Conservation (phyloP, 2,329 filamentous ascomycete genomes). For the Ceratocystis papillata region DNA sequence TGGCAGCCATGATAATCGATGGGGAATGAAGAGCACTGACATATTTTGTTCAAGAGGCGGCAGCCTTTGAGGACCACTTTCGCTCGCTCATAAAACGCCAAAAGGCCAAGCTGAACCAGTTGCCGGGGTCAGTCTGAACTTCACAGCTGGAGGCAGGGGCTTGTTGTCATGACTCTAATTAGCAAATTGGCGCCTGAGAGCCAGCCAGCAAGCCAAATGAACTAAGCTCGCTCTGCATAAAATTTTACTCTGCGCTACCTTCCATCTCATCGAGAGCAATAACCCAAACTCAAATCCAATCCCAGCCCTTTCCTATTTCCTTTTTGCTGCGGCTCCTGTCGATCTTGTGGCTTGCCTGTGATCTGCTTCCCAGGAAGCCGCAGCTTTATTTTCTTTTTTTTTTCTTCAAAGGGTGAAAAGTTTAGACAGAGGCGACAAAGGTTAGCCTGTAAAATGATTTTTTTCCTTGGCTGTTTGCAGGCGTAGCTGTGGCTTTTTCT, state of each 20-base stretch:
- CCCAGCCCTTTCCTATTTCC: conserved; percentile 11
- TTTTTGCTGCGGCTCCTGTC: conserved; percentile 12
- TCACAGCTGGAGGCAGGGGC: background rate
- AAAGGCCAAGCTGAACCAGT: conserved; percentile 11
- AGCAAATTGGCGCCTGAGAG: background rate
- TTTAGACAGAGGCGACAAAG: background rate
- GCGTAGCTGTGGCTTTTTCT: conserved; percentile 9
- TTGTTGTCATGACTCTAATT: conserved; percentile 10
- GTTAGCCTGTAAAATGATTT: background rate
- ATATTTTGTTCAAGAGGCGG: background rate
- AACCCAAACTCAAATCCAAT: conserved; percentile 2
- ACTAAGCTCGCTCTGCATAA: background rate
- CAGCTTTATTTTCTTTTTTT: background rate
- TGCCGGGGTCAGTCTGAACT: background rate
- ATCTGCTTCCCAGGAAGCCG: background rate
- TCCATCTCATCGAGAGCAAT: background rate
- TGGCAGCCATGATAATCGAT: background rate
- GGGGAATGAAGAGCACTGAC: conserved; percentile 5
- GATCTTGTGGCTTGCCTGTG: conserved; percentile 13
- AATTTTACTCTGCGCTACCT: background rate
- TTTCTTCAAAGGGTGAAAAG: background rate
- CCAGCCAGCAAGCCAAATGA: background rate
- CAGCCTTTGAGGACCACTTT: background rate
- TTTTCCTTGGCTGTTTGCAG: background rate
- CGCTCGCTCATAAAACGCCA: background rate